Evolutionary conservation across 83 land plant genomes (phyloP).

Genomic region (Picea engelmannii): DNA sequence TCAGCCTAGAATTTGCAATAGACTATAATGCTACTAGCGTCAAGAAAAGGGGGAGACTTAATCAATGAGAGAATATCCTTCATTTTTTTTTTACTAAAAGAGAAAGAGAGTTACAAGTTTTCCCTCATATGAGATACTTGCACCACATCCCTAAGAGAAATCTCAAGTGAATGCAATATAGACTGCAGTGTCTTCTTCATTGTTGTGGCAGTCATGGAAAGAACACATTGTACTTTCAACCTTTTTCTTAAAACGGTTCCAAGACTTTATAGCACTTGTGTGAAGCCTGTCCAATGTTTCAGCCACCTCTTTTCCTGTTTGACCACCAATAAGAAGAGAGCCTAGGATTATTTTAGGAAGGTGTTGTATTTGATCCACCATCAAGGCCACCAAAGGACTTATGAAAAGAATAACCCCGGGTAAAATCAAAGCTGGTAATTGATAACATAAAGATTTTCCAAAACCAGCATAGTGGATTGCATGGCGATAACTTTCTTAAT

Average conservation of each 20-base stretch:
- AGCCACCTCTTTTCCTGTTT: conserved; percentile 51
- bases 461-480: conserved; percentile 88
- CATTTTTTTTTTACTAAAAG: too few relatives aligned
- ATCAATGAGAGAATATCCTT: too few relatives aligned
- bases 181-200: conserved; percentile 66
- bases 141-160: conserved; percentile 55
- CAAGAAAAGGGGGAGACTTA: too few relatives aligned
- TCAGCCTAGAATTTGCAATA: too few relatives aligned
- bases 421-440: conserved; percentile 83
- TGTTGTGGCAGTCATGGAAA: conserved; percentile 99
- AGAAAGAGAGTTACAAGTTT: conserved; percentile 54
- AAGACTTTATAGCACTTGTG: conserved; percentile 56
- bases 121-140: conserved; percentile 60
- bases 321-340: conserved; percentile 75
- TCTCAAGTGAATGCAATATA: conserved; percentile 67
- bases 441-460: conserved; percentile 93
- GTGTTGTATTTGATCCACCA: conserved; percentile 89
- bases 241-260: conserved; percentile 59
- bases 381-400: conserved; percentile 91
- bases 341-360: conserved; percentile 75
- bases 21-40: too few relatives aligned
- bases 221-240: conserved; percentile 67
- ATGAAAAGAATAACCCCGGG: conserved; percentile 88
- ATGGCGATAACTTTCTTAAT: conserved; percentile 65
- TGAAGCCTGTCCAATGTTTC: conserved; percentile 42